phyloP scores from a whole-genome alignment of 2,329 filamentous ascomycete species.

The Botrytis byssoidea region DNA sequence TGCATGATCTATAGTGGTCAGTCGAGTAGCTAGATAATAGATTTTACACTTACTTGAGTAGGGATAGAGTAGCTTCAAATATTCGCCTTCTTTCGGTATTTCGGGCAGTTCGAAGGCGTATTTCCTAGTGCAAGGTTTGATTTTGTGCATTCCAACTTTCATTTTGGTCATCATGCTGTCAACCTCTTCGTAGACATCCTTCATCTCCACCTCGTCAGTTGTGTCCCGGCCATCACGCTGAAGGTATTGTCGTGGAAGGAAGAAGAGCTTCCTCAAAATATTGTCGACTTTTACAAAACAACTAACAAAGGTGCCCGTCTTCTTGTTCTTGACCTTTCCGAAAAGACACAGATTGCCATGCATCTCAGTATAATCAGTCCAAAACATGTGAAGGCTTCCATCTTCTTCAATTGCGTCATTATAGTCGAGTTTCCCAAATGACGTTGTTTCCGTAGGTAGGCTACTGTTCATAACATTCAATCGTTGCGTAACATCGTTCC shows the following conservation, averaged over 20 bases:
- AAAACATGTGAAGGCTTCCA: slow-evolving; percentile 90
- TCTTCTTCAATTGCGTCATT: slow-evolving; percentile 90
- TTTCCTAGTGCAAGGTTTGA: slow-evolving; percentile 84
- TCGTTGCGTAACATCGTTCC: slow-evolving; percentile 83
- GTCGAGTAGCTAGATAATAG: slow-evolving; percentile 11
- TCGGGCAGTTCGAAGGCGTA: slow-evolving; percentile 92
- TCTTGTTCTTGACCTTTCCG: slow-evolving; percentile 92
- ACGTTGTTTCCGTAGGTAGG: slow-evolving; percentile 60
- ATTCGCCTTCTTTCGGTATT: slow-evolving; percentile 85
- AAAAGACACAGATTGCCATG: slow-evolving; percentile 91
- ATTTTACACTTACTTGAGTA: slow-evolving; percentile 64
- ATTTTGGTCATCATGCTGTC: slow-evolving; percentile 84
- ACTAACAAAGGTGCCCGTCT: slow-evolving; percentile 74
- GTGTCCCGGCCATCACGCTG: slow-evolving; percentile 66
- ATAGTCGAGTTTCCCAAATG: slow-evolving; percentile 77
- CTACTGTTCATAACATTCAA: slow-evolving; percentile 81
- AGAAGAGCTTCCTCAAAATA: slow-evolving; percentile 87
- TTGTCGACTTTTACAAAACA: slow-evolving; percentile 97
- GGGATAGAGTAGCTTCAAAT: slow-evolving; percentile 93
- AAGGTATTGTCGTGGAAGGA: slow-evolving; percentile 73
- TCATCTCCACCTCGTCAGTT: slow-evolving; percentile 77
- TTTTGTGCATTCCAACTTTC: slow-evolving; percentile 86
- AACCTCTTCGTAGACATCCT: slow-evolving; percentile 86
- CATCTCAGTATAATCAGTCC: slow-evolving; percentile 93
- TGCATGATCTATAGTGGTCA: slow-evolving; percentile 53